Evolutionary conservation across 192 early-diverging fungal species (phyloP), one percentile per base, ranked within the genome.

Genomic region (Backusella macrospora): DNA sequence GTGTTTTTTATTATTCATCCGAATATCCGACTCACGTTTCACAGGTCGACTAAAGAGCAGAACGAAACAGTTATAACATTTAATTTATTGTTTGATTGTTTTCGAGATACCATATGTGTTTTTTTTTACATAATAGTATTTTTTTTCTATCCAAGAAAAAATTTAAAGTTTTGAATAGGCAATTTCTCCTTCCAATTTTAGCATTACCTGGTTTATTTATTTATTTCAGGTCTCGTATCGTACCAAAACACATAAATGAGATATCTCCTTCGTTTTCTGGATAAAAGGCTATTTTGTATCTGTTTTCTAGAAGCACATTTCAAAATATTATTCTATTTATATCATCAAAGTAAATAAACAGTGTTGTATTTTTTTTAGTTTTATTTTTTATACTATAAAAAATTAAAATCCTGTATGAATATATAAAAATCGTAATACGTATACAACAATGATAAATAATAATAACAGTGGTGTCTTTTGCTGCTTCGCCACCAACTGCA

Each of bases 1-100:
- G 8, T 55, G 52, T n/a, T 55, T 8, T 16, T 55, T 21, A 10
- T 55, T 55, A 23, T 3, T 12, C 21, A 55, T 55, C 52, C 52
- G 52, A 55, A 55, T 55, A 55, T 55, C 52, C 52, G 52, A 55
- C 23, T 23, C 52, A 18, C 52, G 49, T 8, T 55, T 49, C 6
- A 6, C 18, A 26, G 8, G 18, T 9, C 18, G 18, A 7, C 9
- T 18, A 18, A 43, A 7, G 16, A 16, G n/a, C 16, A 16, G n/a
- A 48, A 48, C 18, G 18, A 55, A 21, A 10, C 18, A 55, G 21
- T 21, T 21, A 23, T 55, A 10, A 2, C 14, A 18, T n/a, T 21
- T 59, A n/a, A 21, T 9, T 52, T 52, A 23, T n/a, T 9, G 16
- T 34, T 34, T 34, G 0, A 34, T 34, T 34, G 29, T 34, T 34